Evolutionary conservation across 176 grass and related monocot genomes (phyloP).

Genomic region (Zoysia pacifica): DNA sequence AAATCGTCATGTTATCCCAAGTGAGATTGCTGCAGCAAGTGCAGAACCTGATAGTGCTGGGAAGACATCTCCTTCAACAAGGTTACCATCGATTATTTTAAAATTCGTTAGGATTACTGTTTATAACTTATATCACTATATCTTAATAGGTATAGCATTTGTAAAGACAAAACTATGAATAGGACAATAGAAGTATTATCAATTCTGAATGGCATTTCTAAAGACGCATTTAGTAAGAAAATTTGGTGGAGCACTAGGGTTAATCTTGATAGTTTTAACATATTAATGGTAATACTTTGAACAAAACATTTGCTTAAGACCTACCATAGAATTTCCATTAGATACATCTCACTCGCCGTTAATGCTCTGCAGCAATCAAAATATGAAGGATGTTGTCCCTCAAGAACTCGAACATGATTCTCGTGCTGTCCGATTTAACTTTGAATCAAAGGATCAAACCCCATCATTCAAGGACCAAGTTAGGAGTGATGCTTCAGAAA

Average conservation of each 20-base stretch:
- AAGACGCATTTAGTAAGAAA: not conserved
- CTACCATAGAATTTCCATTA: not conserved
- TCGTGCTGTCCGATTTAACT: slow-evolving; percentile 49
- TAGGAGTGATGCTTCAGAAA: slow-evolving; percentile 54
- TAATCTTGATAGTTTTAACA: not conserved
- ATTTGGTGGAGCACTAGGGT: not conserved
- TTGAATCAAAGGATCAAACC: slow-evolving; percentile 65
- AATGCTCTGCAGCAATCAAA: slow-evolving; percentile 39
- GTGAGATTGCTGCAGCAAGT: slow-evolving; percentile 49
- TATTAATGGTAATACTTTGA: not conserved
- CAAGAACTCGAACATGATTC: slow-evolving; percentile 38
- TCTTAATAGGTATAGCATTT: not conserved
- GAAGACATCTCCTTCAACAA: slow-evolving; percentile 51
- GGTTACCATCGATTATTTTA: slow-evolving; percentile 35
- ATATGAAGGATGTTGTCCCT: slow-evolving; percentile 33
- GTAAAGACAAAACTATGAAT: not conserved
- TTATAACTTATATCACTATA: not conserved
- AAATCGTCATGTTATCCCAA: slow-evolving; percentile 42
- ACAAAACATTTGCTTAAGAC: not conserved
- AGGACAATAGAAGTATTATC: not conserved
- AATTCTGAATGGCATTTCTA: not conserved
- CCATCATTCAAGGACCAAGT: slow-evolving; percentile 67
- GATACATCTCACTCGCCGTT: slow-evolving; percentile 6
- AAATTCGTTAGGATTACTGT: slow-evolving; percentile 6
- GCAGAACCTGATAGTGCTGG: slow-evolving; percentile 54